Base-by-base conservation (phyloP, 805 yeast genomes). In the Zygosaccharomyces rouxii region DNA sequence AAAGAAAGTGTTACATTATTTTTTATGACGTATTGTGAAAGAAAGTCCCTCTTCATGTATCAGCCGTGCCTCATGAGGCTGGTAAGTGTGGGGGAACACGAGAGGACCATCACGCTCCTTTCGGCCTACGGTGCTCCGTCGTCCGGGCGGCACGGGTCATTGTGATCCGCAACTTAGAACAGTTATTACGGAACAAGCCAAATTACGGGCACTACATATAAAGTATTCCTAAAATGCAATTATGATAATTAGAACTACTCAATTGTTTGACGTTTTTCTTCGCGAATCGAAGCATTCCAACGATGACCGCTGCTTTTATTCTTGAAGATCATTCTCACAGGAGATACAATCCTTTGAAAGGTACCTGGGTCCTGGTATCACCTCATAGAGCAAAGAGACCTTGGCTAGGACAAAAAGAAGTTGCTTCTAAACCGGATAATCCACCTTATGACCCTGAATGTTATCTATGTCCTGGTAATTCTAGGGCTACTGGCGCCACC, bases 341-440 rank as follows among this genome's bases (percentile, higher is more conserved):
- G 55, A 74, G 92, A 43, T 79, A 71, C 66, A 84, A 84, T 57
- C 89, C 88, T 3, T 72, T 84, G 53, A 74, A 84, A n/a, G 78
- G 78, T 46, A 66, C 76, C n/a, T 82, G 83, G 79, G 80, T 84
- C 22, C 71, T 84, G 44, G 84, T 84, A 44, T 83, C 89, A 13
- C 90, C 92, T 5, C 92, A 84, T 60, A 71, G 90, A 49, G 79
- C 89, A 26, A 81, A 83, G 64, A 73, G 92, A 55, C 90, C 92
- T 18, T 84, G 90, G 90, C 85, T 80, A 63, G 90, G 90, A 31
- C 86, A 81, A 52, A 74, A 80, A 54, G 90, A 84, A 61, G 71
- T 70, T 30, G 63, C 73, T 13, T 57, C 63, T 46, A 70, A 64
- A 39, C 71, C 68, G 13, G 56, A 63, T 25, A 69, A 74, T 52